These are phyloP conservation scores for Tylopilus subfusipes DNA, from an alignment of 768 basidiomycete genomes.

Conservation along the genomic window DNA sequence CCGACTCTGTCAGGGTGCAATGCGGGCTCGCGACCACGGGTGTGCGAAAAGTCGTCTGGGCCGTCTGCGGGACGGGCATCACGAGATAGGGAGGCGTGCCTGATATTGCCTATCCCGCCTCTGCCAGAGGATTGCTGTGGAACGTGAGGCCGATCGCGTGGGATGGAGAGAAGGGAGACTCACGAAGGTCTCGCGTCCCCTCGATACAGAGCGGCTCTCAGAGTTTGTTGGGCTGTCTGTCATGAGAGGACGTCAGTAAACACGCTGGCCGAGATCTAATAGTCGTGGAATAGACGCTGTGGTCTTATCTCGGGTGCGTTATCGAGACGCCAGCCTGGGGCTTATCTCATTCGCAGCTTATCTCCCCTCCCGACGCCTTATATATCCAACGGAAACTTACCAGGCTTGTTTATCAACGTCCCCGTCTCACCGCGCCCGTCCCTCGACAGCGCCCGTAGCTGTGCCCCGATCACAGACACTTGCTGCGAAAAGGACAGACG, in stretches of 20 bases:
- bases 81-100: constrained; percentile 43
- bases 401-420: constrained; percentile 14
- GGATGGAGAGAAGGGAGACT: constrained; percentile 22
- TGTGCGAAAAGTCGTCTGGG: constrained; percentile 49
- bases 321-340: constrained; percentile 9
- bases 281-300: background rate
- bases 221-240: constrained; percentile 17
- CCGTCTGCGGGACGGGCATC: constrained; percentile 41
- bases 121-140: constrained; percentile 56
- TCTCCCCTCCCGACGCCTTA: constrained; percentile 8
- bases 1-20: constrained; percentile 38
- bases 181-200: constrained; percentile 59
- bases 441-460: constrained; percentile 11
- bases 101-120: constrained; percentile 69
- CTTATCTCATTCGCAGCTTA: constrained; percentile 20
- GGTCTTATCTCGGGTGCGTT: constrained; percentile 16
- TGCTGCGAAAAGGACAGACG: constrained; percentile 15
- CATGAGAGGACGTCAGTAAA: constrained; percentile 19
- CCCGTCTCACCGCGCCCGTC: constrained; percentile 7
- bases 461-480: constrained; percentile 18
- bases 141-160: background rate
- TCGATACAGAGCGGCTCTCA: constrained; percentile 48
- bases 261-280: background rate
- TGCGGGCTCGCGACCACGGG: constrained; percentile 60
- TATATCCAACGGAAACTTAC: constrained; percentile 10